Conservation (phyloP, 495 filamentous ascomycete genomes). For the Penicillium dipodomyicola region DNA sequence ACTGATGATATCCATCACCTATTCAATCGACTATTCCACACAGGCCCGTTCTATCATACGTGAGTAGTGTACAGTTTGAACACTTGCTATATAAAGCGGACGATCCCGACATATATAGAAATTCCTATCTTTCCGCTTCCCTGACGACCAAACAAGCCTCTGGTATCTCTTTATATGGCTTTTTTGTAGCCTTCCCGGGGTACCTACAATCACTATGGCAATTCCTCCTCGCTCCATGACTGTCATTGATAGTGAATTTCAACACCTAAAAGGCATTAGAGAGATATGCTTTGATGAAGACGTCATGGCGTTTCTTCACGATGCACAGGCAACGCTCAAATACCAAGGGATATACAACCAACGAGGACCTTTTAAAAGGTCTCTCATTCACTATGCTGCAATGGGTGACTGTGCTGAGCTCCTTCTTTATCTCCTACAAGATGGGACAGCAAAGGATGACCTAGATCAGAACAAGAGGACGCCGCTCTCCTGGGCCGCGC, state of each 20-base stretch:
- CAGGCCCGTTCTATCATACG: too few relatives aligned
- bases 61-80: too few relatives aligned
- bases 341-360: neutral
- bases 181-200: too few relatives aligned
- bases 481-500: slow-evolving; percentile 13
- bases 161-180: too few relatives aligned
- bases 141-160: too few relatives aligned
- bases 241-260: neutral
- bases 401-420: slow-evolving; percentile 15
- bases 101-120: too few relatives aligned
- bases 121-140: too few relatives aligned
- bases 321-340: neutral
- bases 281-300: neutral
- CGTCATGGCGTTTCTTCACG: neutral
- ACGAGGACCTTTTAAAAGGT: neutral
- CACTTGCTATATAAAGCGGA: too few relatives aligned
- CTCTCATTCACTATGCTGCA: slow-evolving; percentile 12
- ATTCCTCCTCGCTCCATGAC: neutral
- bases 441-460: neutral
- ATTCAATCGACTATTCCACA: too few relatives aligned
- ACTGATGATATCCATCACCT: too few relatives aligned
- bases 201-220: neutral
- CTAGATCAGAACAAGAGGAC: slow-evolving; percentile 13
- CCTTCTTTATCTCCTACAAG: slow-evolving; percentile 3
- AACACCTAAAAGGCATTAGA: neutral